phyloP scores from a whole-genome alignment of 441 rosid genomes.

The Melastoma candidum region DNA sequence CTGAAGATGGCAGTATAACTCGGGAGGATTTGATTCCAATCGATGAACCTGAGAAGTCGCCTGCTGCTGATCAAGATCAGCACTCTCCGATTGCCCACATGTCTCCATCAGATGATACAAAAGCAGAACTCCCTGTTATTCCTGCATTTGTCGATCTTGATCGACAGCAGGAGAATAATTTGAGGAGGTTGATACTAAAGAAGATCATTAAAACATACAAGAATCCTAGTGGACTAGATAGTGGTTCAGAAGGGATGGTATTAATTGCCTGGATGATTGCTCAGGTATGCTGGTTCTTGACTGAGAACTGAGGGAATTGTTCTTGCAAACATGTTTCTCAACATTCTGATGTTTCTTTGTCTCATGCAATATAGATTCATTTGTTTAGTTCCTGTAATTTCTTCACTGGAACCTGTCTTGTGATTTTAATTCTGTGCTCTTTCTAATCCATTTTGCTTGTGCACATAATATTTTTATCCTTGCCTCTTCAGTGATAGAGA shows the following conservation, averaged over 20 bases:
- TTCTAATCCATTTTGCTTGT: too few relatives aligned
- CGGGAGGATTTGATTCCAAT: conserved; percentile 26
- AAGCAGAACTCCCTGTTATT: conserved; percentile 57
- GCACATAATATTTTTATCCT: too few relatives aligned
- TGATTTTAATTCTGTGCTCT: too few relatives aligned
- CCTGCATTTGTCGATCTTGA: conserved; percentile 72
- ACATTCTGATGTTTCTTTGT: too few relatives aligned
- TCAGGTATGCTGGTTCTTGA: conserved; percentile 40
- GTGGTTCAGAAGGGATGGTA: conserved; percentile 47
- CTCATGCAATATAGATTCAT: too few relatives aligned
- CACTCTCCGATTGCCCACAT: conserved; percentile 33
- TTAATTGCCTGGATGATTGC: conserved; percentile 87
- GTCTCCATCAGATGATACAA: conserved; percentile 52
- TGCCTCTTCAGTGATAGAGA: too few relatives aligned
- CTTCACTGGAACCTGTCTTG: too few relatives aligned
- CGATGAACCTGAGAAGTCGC: conserved; percentile 5
- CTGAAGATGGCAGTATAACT: conserved; percentile 40
- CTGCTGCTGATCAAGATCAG: conserved; percentile 31
- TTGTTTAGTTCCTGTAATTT: too few relatives aligned
- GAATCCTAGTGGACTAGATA: conserved; percentile 46
- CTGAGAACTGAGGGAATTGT: conserved; percentile 1
- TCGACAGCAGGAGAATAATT: conserved; percentile 44
- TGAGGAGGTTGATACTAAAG: conserved; percentile 58
- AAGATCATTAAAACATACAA: conserved; percentile 68
- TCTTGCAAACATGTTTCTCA: too few relatives aligned